These are phyloP conservation scores for Fonsecaea nubica DNA, from an alignment of 2,329 filamentous ascomycete genomes.

Conservation along the genomic window DNA sequence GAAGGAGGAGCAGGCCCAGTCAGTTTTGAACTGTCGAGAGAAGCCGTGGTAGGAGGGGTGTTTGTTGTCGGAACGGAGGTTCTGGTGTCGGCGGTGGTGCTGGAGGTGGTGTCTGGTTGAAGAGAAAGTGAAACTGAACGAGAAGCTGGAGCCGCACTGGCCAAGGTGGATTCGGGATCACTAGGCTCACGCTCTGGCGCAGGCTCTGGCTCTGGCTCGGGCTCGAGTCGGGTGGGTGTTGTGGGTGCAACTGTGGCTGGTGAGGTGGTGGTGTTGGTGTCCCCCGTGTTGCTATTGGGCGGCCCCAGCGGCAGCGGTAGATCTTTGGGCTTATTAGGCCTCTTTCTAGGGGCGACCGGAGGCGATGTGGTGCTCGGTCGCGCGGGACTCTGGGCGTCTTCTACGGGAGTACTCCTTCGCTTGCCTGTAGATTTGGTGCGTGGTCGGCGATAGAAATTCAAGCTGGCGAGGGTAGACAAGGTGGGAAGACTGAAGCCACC, in stretches of 20 bases:
- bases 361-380: background rate
- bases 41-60: conserved; percentile 7
- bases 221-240: conserved; percentile 8
- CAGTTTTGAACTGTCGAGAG: background rate
- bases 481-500: conserved; percentile 25
- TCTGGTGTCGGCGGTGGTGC: conserved; percentile 13
- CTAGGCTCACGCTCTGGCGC: background rate
- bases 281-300: conserved; percentile 15
- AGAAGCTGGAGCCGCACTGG: conserved; percentile 18
- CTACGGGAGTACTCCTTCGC: conserved; percentile 9
- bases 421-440: conserved; percentile 23
- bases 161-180: conserved; percentile 4
- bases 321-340: conserved; percentile 3
- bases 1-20: background rate
- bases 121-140: conserved; percentile 30
- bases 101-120: conserved; percentile 31
- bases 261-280: conserved; percentile 7
- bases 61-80: conserved; percentile 4
- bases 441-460: conserved; percentile 22
- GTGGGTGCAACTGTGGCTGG: conserved; percentile 14
- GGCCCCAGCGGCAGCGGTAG: conserved; percentile 3
- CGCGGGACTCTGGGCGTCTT: background rate
- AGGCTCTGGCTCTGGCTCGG: conserved; percentile 2
- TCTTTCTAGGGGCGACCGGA: background rate
- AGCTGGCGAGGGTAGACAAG: conserved; percentile 22